Evolutionary conservation across 352 stramenopile genomes (phyloP), one percentile per base, ranked within the genome.

Genomic region (Phytophthora boehmeriae): DNA sequence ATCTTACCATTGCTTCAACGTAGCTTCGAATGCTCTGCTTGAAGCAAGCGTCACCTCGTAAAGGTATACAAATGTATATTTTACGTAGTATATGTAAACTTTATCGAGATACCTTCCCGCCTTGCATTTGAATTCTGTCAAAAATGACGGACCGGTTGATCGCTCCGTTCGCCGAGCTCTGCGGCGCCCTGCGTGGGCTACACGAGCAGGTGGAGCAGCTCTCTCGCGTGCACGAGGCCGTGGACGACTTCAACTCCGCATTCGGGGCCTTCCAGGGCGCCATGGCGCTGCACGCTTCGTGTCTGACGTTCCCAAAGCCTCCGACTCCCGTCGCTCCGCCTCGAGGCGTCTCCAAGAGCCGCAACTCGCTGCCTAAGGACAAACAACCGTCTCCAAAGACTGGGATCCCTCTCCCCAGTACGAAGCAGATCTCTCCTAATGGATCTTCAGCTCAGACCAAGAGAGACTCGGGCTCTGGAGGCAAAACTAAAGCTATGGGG

Each of bases 191-290:
- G 41, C 78, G 77, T 27, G 80, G 73, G 8, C 73, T 95, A 35
- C 79, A 86, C 35, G 75, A 82, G 42, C 82, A 93, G 52, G 80
- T 90, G 19, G 57, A 83, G 57, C 72, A 76, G 53, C 80, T 95
- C n/a, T 46, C 70, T 47, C 73, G 54, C 4, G 83, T 95, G 41
- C 83, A 93, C 51, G 73, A 88, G 13, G 74, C 82, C n/a, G 69
- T 95, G 20, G 78, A 87, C 22, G 68, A 82, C 51, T 94, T 94
- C 57, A 94, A 93, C 66, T 50, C 35, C 38, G 75, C 76, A 13
- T 95, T 95, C 27, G 87, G 87, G 27, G 54, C 71, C 16, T 92
- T 95, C 59, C 83, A 92, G 64, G 78, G 76, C 42, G 83, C 80
- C 47, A 92, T 93, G 71, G 73, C 71, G 51, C 71, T 95, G 54